Conservation (phyloP, 495 filamentous ascomycete species). For the Xylaria palmicola region DNA sequence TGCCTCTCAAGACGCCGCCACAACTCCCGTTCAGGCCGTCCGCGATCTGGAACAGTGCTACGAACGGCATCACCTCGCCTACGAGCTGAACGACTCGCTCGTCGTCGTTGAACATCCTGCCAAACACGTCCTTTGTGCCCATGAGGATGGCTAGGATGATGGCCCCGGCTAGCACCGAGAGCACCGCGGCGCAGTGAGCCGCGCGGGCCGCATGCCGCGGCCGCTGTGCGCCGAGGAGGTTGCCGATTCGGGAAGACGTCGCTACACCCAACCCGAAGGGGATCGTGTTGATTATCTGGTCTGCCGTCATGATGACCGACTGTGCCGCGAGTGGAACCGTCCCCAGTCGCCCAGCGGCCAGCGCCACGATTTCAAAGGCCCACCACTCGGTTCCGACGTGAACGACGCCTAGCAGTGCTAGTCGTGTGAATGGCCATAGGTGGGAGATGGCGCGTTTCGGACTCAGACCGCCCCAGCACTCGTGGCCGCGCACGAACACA, state of each 20-base stretch:
- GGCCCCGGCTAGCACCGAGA: constrained; percentile 68
- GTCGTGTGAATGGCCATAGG: constrained; percentile 68
- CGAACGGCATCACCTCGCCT: constrained; percentile 79
- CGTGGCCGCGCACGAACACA: constrained; percentile 66
- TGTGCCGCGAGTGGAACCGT: constrained; percentile 84
- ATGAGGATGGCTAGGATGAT: constrained; percentile 72
- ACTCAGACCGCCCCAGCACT: constrained; percentile 84
- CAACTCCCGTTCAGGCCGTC: constrained; percentile 86
- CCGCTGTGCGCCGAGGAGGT: constrained; percentile 72
- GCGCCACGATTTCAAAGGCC: constrained; percentile 94
- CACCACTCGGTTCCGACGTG: constrained; percentile 96
- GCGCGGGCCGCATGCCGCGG: constrained; percentile 68
- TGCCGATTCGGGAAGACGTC: constrained; percentile 76
- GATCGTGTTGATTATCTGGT: constrained; percentile 90
- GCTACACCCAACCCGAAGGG: constrained; percentile 90
- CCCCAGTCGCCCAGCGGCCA: constrained; percentile 80
- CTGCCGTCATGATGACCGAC: constrained; percentile 91
- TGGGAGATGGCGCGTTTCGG: constrained; percentile 59
- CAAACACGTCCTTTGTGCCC: constrained; percentile 72
- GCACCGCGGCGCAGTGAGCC: constrained; percentile 73
- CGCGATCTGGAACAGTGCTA: constrained; percentile 92
- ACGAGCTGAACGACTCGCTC: constrained; percentile 70
- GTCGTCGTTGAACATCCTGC: constrained; percentile 83
- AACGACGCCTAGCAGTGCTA: constrained; percentile 77
- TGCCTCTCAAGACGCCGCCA: constrained; percentile 77